Evolutionary conservation across 179 eudicot genomes (phyloP), one percentile per base, ranked within the genome.

Genomic region (Dionaea muscipula): DNA sequence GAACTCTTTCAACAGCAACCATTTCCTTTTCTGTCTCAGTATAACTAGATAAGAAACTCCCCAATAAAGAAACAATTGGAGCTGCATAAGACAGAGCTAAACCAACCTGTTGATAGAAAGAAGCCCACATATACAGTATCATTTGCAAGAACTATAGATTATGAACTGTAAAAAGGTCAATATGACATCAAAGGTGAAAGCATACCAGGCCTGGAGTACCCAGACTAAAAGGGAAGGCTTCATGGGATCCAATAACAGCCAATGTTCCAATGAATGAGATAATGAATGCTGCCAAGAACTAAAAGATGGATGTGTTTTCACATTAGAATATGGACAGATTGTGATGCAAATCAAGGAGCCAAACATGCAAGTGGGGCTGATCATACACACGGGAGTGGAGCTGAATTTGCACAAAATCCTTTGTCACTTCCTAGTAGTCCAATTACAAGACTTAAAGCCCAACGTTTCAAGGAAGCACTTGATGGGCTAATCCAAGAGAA

Each of bases 11-110:
- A 54, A 91, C 79, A 47, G 98, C 79, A 65, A 91, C 98, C 94
- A 91, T 82, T 73, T 91, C 98, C 71, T 87, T 91, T 66, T 91
- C 98, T 17, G 98, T 87, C 60, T 91, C 98, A 16, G 96, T 82
- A 69, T 84, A 87, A 71, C 98, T 91, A 37, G 95, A 75, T 57
- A 91, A 68, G 63, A 84, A 91, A 63, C 82, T 91, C 63, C 98
- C 94, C 33, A 91, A 58, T 66, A 82, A 70, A 27, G 96, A 76
- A 22, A 91, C 98, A 69, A 74, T 62, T 26, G 98, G 98, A 50
- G 98, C 80, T 56, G 98, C 91, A 72, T 91, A 91, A 45, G 98
- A 87, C 44, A 91, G 83, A 45, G 98, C 96, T 70, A 91, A 65
- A 19, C 98, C 98, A 16, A 91, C 98, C 98, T 91, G 77, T 53